Conservation (phyloP, 805 yeast genomes). For the Hanseniaspora valbyensis region DNA sequence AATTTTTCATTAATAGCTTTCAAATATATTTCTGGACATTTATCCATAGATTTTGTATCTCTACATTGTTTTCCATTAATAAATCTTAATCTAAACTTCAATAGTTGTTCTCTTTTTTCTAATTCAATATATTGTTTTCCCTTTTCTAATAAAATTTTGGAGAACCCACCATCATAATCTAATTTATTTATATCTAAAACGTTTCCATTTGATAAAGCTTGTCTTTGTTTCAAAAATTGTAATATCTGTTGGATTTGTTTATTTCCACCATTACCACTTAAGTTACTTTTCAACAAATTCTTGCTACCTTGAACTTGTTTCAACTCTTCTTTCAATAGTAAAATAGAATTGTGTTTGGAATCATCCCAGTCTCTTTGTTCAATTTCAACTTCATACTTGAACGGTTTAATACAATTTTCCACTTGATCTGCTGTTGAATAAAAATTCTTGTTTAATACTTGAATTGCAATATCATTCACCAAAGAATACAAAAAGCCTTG, state of each 20-base stretch:
- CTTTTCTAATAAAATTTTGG: conserved; percentile 56
- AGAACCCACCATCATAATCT: conserved; percentile 72
- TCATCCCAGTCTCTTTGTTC: conserved; percentile 89
- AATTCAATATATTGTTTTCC: conserved; percentile 81
- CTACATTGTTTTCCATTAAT: conserved; percentile 62
- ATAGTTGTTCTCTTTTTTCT: conserved; percentile 55
- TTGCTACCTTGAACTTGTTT: conserved; percentile 50
- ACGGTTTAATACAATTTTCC: conserved; percentile 95
- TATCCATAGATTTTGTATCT: conserved; percentile 66
- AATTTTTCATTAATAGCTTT: conserved; percentile 87
- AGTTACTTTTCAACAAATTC: conserved; percentile 38
- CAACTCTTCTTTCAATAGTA: conserved; percentile 69
- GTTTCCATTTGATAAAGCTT: not conserved
- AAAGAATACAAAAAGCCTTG: conserved; percentile 52
- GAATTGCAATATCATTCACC: conserved; percentile 72
- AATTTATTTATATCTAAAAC: conserved; percentile 24
- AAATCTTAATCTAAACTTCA: conserved; percentile 65
- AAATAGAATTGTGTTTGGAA: conserved; percentile 68
- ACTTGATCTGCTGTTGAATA: conserved; percentile 96
- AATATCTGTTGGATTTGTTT: conserved; percentile 75
- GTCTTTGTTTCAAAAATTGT: conserved; percentile 44
- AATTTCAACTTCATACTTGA: conserved; percentile 90
- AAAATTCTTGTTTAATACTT: conserved; percentile 66
- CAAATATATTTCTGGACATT: conserved; percentile 88
- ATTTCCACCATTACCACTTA: conserved; percentile 69